Evolutionary conservation across 2,329 filamentous ascomycete genomes (phyloP), one percentile per base, ranked within the genome.

Genomic region (Sphaceloma murrayae): DNA sequence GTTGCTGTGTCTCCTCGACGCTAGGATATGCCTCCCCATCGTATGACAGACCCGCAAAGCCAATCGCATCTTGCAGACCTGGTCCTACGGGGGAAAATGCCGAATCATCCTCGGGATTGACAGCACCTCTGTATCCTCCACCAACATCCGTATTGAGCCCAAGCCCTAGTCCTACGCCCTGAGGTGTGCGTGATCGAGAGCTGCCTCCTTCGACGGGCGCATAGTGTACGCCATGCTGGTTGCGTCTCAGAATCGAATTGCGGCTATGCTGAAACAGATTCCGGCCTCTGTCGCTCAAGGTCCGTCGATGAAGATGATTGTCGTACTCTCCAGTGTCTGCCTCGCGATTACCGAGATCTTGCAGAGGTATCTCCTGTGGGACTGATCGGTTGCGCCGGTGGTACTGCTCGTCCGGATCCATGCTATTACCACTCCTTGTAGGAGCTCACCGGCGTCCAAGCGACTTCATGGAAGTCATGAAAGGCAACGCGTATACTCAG

Each of bases 321-420:
- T 54, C 52, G 13, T 55, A 51, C 42, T 56, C 52, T 39, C 56
- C 55, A 46, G 53, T 48, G 19, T 57, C 50, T 33, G 58, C 54
- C 36, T 59, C 47, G 26, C 60, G 53, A 16, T 46, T 60, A 51
- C 61, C 61, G 48, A 70, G 62, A 53, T 68, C 75, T 61, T 79
- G 79, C 47, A 89, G 68, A 48, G 82, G 82, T 64, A 91, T 88
- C 50, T 80, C 80, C 56, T 74, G 73, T 48, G 69, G 66, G 47
- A 65, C 63, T 19, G 72, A 67, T 50, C 65, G 63, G 52, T 67
- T 64, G 49, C 67, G 62, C 47, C 67, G 62, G 54, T 68, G 64
- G 48, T 59, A 58, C 40, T 66, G 62, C 53, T 67, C 67, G 56
- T 67, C 64, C 53, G 68, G 67, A 63, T 69, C 65, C 69, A 70